Percentiles rank a stretch among this genome's conserved stretches.
These are phyloP conservation scores for Tolypocladium tropicale DNA, from an alignment of 2,329 filamentous ascomycete genomes.

Conservation along the genomic window DNA sequence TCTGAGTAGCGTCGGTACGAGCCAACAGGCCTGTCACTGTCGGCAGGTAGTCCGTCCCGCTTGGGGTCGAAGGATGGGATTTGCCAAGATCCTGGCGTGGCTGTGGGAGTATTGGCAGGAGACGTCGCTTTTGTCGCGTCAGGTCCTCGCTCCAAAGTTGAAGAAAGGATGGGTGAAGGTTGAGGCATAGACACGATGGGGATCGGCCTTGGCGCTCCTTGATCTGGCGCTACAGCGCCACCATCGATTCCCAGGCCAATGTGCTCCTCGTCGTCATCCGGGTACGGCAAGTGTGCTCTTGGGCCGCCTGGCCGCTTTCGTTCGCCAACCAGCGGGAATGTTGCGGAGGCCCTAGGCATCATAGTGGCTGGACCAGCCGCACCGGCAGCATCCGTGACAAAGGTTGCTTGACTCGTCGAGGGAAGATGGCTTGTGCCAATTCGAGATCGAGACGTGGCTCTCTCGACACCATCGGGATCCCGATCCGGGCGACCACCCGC, in stretches of 20 bases:
- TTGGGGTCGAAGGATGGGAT: conserved; percentile 33
- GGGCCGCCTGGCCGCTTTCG: conserved; percentile 10
- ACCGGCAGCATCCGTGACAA: conserved; percentile 1
- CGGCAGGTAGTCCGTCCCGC: conserved; percentile 20
- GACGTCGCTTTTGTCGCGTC: background rate
- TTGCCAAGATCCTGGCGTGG: conserved; percentile 29
- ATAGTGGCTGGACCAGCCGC: conserved; percentile 4
- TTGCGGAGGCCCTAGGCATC: conserved; percentile 16
- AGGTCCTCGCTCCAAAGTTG: background rate
- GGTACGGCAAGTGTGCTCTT: conserved; percentile 23
- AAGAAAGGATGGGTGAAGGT: background rate
- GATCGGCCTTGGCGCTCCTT: background rate
- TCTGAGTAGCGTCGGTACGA: conserved; percentile 46
- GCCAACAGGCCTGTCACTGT: conserved; percentile 31
- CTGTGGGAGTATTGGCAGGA: conserved; percentile 2
- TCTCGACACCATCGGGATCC: conserved; percentile 8
- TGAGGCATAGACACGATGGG: conserved; percentile 14
- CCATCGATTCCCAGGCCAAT: conserved; percentile 12
- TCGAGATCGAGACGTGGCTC: conserved; percentile 22
- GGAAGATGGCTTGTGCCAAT: conserved; percentile 23
- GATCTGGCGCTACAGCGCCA: background rate
- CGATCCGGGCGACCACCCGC: conserved; percentile 12
- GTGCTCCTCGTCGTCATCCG: conserved; percentile 26
- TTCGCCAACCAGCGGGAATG: conserved; percentile 18
- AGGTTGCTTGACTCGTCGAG: conserved; percentile 14